Conservation (phyloP, 305 asterid species). For the Fraxinus albicans region DNA sequence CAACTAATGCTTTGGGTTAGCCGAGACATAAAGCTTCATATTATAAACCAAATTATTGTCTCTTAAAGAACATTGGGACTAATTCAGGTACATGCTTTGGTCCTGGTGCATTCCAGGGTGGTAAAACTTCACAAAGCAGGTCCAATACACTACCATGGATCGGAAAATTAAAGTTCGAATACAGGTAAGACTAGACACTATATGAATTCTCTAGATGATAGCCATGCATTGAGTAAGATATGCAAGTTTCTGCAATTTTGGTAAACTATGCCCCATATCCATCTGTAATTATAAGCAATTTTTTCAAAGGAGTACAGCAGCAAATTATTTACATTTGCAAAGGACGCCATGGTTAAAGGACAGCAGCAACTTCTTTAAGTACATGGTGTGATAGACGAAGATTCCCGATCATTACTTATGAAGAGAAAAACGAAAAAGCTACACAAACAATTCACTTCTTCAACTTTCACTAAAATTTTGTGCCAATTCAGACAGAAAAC, state of each 20-base stretch:
- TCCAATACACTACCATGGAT: not conserved
- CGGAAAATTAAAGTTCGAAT: not conserved
- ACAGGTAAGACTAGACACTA: not conserved
- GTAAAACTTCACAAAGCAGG: not conserved
- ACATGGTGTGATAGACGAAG: not conserved
- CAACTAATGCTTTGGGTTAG: not conserved
- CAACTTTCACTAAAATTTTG: not conserved
- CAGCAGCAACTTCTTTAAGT: not conserved
- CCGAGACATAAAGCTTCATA: slow-evolving; percentile 8
- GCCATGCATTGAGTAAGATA: not conserved
- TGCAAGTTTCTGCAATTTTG: not conserved
- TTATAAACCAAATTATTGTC: not conserved
- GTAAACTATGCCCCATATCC: not conserved
- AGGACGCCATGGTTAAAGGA: not conserved
- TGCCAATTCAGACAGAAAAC: not conserved
- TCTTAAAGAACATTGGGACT: slow-evolving; percentile 17
- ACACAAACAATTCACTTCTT: not conserved
- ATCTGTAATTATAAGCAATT: not conserved
- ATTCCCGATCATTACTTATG: not conserved
- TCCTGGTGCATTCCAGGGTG: slow-evolving; percentile 14
- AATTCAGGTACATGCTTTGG: slow-evolving; percentile 3
- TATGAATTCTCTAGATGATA: not conserved
- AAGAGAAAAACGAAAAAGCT: not conserved
- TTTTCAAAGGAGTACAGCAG: not conserved
- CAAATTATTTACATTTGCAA: not conserved